Conservation (phyloP, 192 early-diverging fungal species). For the Piromyces finnis region DNA sequence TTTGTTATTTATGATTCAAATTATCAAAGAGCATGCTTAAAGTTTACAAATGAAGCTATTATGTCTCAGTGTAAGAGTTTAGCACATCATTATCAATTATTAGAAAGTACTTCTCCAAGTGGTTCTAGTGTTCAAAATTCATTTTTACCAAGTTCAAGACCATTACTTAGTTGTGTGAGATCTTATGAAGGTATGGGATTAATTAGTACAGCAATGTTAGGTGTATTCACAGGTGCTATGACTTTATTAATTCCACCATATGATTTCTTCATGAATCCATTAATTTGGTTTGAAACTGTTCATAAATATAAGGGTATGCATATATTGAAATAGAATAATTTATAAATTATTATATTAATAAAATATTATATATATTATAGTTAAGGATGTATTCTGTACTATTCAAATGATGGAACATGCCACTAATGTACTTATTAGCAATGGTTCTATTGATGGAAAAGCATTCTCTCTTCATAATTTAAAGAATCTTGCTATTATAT, state of each 20-base stretch:
- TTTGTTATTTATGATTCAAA: not conserved
- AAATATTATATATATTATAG: no score
- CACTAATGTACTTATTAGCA: slow-evolving; percentile 27
- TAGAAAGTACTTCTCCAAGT: slow-evolving; percentile 4
- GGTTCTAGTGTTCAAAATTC: not conserved
- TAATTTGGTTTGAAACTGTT: slow-evolving; percentile 54
- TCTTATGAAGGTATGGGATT: slow-evolving; percentile 29
- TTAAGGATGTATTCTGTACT: slow-evolving; percentile 50
- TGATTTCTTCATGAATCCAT: slow-evolving; percentile 36
- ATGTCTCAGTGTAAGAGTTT: slow-evolving; percentile 41
- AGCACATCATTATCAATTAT: slow-evolving; percentile 27
- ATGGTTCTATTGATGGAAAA: slow-evolving; percentile 10
- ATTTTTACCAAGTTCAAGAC: slow-evolving; percentile 6
- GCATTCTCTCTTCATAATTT: slow-evolving; percentile 26
- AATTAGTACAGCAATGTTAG: slow-evolving; percentile 23
- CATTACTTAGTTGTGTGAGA: slow-evolving; percentile 17
- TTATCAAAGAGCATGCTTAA: slow-evolving; percentile 12
- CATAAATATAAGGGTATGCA: slow-evolving; percentile 42
- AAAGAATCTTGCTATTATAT: slow-evolving; percentile 41
- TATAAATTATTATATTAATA: no score
- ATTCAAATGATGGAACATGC: slow-evolving; percentile 49
- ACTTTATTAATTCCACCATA: slow-evolving; percentile 43
- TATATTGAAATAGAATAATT: no score
- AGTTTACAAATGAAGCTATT: slow-evolving; percentile 29
- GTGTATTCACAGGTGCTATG: slow-evolving; percentile 30